Evolutionary conservation across 2,329 filamentous ascomycete species (phyloP), one percentile per base, ranked within the genome.

Genomic region (Colletotrichum eremochloae): DNA sequence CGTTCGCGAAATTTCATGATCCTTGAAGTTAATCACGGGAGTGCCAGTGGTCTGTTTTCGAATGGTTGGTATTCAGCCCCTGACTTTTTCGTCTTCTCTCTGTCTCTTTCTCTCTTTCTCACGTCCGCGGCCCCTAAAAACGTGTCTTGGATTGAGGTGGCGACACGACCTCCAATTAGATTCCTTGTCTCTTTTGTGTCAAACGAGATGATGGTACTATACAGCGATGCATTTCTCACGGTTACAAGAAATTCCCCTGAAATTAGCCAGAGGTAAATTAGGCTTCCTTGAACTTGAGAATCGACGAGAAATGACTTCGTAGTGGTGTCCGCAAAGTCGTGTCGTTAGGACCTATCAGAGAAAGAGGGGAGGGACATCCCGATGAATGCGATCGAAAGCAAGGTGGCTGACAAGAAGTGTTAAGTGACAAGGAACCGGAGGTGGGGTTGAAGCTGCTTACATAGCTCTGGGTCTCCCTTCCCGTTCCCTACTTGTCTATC

Each of bases 181-280:
- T 68, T 68, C 33, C 61, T 64, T 52, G 61, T 42, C 63, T 60
- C 67, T 60, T 53, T n/a, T 66, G 67, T 55, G 29, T 66, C 62
- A 69, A 46, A 69, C 62, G 67, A 69, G 62, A 66, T 69, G 67
- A 66, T 33, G 44, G 53, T 57, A 50, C 52, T 65, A 48, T 65
- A 53, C 36, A 58, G 38, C 52, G 46, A n/a, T 31, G 33, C 53
- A 52, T 66, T n/a, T 29, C 53, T 53, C 44, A 63, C 42, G 52
- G 67, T 33, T 50, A 44, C 42, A 36, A 65, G 67, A 65, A 62
- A 64, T 52, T 55, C 38, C 38, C 20, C n/a, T 60, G 24, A 46
- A 36, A 69, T 69, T 66, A 14, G 50, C 24, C 11, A 38, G 36
- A 42, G 60, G n/a, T 20, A 18, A 9, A 33, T n/a, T 24, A 12